Base-by-base conservation (phyloP, 441 rosid genomes). In the Kokia cookei region DNA sequence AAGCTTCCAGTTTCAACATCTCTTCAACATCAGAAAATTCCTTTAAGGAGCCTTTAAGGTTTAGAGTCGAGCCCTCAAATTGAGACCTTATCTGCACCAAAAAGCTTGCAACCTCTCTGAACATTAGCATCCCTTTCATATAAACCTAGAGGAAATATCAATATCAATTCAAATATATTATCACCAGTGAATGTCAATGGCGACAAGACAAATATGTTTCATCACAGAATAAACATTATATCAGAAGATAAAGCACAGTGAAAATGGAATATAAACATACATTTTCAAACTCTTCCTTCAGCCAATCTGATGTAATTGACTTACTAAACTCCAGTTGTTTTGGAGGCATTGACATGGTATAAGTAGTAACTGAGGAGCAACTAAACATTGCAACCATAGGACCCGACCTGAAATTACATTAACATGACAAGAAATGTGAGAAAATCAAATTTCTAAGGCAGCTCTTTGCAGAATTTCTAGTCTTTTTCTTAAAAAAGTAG, bases 301-400 rank as follows among this genome's bases (percentile, higher is more conserved):
- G 83, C 82, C 85, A 81, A 57, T 92, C 91, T 37, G 78, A 76
- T 84, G 71, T 86, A 66, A 86, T 80, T 50, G 89, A 75, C 84
- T 76, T 77, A 87, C 80, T 77, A 63, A 90, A 84, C 75, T 90
- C 94, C 79, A 93, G 82, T 82, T 76, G 89, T 77, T 74, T 87
- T 64, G 91, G 93, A 13, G 98, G 99, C 84, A 96, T 53, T 72
- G 91, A 90, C 70, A 96, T 84, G n/a, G 85, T 81, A 77, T 85
- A 92, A 73, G 94, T 85, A 26, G 87, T 77, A 74, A 94, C 95
- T 19, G 82, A 84, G 79, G 98, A 89, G 90, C 89, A 91, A 72
- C 86, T 87, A 81, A 96, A 92, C 92, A 93, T 85, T 48, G 98
- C 97, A 75, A 90, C 93, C 91, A 92, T 82, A 67, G 93, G 86